These are phyloP conservation scores for Backusella parvicylindrica DNA, from an alignment of 192 early-diverging fungal species.

Conservation along the genomic window DNA sequence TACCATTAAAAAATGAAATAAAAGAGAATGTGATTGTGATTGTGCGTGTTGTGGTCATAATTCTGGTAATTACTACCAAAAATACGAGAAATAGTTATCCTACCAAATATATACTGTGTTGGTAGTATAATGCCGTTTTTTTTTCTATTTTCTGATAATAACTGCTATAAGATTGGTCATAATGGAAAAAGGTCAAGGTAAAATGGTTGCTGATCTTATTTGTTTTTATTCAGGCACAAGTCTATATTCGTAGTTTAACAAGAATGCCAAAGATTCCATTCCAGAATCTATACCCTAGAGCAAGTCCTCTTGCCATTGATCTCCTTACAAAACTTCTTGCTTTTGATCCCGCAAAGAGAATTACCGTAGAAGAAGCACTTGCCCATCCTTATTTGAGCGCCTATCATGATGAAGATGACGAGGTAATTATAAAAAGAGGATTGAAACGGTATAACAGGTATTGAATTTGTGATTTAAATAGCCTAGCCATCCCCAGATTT, in stretches of 20 bases:
- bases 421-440: conserved; percentile 12
- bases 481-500: conserved; percentile 58
- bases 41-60: too few relatives aligned
- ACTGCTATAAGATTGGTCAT: too few relatives aligned
- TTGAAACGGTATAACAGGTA: background rate
- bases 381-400: conserved; percentile 84
- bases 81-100: background rate
- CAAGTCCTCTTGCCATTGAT: conserved; percentile 82
- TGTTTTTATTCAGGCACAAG: conserved; percentile 58
- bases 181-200: background rate
- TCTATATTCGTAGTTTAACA: conserved; percentile 85
- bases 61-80: too few relatives aligned
- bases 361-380: conserved; percentile 90
- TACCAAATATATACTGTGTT: background rate
- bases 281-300: conserved; percentile 76
- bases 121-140: background rate
- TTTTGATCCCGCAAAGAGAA: conserved; percentile 84
- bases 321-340: conserved; percentile 84
- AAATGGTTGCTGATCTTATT: background rate
- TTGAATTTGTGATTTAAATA: conserved; percentile 9
- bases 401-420: conserved; percentile 45
- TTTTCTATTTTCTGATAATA: background rate
- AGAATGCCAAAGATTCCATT: conserved; percentile 78
- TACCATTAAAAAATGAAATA: background rate
- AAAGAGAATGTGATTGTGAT: background rate